Conservation (phyloP, 495 filamentous ascomycete genomes). For the Hypoxylon intermedium region DNA sequence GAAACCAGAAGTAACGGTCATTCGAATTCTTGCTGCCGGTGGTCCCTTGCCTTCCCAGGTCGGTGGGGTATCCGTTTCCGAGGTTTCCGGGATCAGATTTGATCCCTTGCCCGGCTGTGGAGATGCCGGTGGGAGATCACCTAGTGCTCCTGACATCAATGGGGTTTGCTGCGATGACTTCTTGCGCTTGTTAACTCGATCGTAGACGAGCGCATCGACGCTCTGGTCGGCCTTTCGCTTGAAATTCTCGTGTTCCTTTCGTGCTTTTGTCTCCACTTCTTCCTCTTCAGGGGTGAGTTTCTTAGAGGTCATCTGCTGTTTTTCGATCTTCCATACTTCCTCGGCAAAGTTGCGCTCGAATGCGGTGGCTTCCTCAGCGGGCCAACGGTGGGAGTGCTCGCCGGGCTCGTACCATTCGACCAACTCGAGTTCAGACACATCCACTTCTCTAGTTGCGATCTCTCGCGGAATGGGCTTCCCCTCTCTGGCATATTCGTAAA, state of each 20-base stretch:
- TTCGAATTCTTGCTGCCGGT: slow-evolving; percentile 78
- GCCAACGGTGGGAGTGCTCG: slow-evolving; percentile 75
- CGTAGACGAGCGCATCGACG: slow-evolving; percentile 52
- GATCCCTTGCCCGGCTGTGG: slow-evolving; percentile 45
- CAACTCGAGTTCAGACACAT: slow-evolving; percentile 76
- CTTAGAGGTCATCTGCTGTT: slow-evolving; percentile 49
- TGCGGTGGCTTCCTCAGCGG: slow-evolving; percentile 72
- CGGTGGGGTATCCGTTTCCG: slow-evolving; percentile 43
- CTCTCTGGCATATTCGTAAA: slow-evolving; percentile 95
- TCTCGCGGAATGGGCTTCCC: slow-evolving; percentile 83
- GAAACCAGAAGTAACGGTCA: slow-evolving; percentile 96
- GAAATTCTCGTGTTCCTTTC: slow-evolving; percentile 52
- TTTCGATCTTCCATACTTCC: slow-evolving; percentile 66
- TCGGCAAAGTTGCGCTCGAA: slow-evolving; percentile 77
- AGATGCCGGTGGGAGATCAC: slow-evolving; percentile 39
- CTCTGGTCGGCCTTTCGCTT: slow-evolving; percentile 57
- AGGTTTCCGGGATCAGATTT: slow-evolving; percentile 44
- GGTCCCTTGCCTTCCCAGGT: slow-evolving; percentile 61
- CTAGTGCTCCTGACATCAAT: slow-evolving; percentile 63
- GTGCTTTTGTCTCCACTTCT: slow-evolving; percentile 54
- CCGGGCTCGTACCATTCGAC: slow-evolving; percentile 88
- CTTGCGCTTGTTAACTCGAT: slow-evolving; percentile 47
- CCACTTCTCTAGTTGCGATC: slow-evolving; percentile 80
- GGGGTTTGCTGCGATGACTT: slow-evolving; percentile 40
- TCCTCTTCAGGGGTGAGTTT: slow-evolving; percentile 54